Evolutionary conservation across 2,329 filamentous ascomycete species (phyloP), one percentile per base, ranked within the genome.

Genomic region (Colletotrichum spinosum): DNA sequence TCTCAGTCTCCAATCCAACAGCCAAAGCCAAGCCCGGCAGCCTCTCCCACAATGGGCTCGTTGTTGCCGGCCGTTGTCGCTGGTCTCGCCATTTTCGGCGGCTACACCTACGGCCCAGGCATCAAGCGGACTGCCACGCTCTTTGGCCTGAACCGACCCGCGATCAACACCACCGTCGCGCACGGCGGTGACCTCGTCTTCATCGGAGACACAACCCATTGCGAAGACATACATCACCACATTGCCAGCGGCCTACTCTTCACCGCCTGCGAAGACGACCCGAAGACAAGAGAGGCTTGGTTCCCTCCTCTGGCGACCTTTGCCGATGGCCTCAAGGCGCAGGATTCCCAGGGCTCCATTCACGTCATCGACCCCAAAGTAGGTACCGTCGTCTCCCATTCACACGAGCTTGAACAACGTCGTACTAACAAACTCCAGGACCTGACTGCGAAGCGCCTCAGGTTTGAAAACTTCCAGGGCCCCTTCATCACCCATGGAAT

Each of bases 171-270:
- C 0, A 13, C 61, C 1, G n/a, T 74, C 6, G 35, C 63, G 5
- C 52, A 69, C 6, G 45, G 60, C 3, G 66, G 75, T 4, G 76
- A 79, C 25, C 70, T 85, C 1, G 69, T 79, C 6, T 66, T 70
- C 9, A 84, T 90, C 9, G 72, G 79, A 0, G 83, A 86, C 67
- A 89, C 87, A 0, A 72, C 78, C 3, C 79, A 86, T 13, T 89
- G 87, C 70, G 88, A 90, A 69, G 88, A 90, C 66, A 52, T 90
- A 4, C 86, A 90, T 69, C 80, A 86, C 60, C 82, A 89, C 66
- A 71, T 71, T 1, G 72, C 79, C 0, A 83, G 81, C 13, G 78
- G 81, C 0, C 63, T 80, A 8, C 72, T 90, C 1, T 90, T 88
- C 69, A 82, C 85, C 0, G 86, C 86, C 0, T 90, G 87, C 68